Evolutionary conservation across 2,329 filamentous ascomycete species (phyloP), one percentile per base, ranked within the genome.

Genomic region (Fonsecaea nubica): DNA sequence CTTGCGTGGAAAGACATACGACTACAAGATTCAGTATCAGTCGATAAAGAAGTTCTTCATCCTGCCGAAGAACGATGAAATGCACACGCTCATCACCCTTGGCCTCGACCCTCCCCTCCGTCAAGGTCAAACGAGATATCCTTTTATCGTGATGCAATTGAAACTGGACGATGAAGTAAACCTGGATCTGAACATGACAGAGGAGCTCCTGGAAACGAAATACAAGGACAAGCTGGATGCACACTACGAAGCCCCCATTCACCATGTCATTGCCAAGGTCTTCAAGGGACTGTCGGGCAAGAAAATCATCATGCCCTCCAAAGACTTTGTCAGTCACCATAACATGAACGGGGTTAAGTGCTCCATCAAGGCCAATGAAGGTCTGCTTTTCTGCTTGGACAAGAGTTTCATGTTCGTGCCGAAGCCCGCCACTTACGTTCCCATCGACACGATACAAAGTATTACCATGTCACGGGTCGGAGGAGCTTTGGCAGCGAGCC

Each of bases 1-100:
- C 69, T 86, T 99, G 69, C 94, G 95, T 72, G 95, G 95, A 75
- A 99, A 99, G 83, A 99, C 95, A 30, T 99, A 99, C 84, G 96
- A 99, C 83, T 99, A 99, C 88, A 99, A 99, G 86, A 98, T 99
- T 72, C 93, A 97, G 78, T 99, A 97, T 80, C 92, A 97, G 65
- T 89, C 90, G 58, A 93, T 98, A 81, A 99, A 99, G 85, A 98
- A 98, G 79, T 98, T 98, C 78, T 97, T 99, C 89, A 87, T 98
- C 35, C 88, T 99, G 5, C 95, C 95, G 56, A 99, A 99, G 82
- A 95, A 95, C n/a, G 95, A 99, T 78, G 95, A 99, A 72, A 88
- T 95, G 74, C 95, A 99, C 77, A 93, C 91, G 72, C 90, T 99
- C 83, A 92, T 99, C 71, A 94, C 92, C 70, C 90, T 99, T 71